Conservation (phyloP, 495 filamentous ascomycete species). For the Letharia columbiana region DNA sequence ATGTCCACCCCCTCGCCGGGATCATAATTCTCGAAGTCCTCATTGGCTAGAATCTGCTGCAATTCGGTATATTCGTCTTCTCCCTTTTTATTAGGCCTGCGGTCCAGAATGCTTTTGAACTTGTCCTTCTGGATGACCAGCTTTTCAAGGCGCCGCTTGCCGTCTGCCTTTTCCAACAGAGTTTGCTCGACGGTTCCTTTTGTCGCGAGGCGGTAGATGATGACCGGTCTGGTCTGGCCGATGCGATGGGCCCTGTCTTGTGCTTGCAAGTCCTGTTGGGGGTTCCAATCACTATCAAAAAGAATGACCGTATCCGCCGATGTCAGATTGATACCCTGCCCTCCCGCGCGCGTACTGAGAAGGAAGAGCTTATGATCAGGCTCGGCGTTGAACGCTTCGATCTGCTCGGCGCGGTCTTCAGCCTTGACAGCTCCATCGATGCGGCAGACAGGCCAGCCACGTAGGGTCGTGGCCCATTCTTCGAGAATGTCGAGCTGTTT, state of each 20-base stretch:
- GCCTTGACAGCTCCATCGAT: constrained; percentile 88
- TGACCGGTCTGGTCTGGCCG: constrained; percentile 81
- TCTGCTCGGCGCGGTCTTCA: constrained; percentile 70
- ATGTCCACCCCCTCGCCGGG: constrained; percentile 49
- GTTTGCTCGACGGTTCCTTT: constrained; percentile 88
- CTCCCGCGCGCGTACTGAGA: constrained; percentile 82
- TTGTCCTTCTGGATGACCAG: constrained; percentile 91
- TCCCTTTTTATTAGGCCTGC: constrained; percentile 24
- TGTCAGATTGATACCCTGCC: constrained; percentile 84
- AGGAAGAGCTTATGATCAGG: constrained; percentile 69
- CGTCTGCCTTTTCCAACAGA: constrained; percentile 79
- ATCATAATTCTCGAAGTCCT: constrained; percentile 52
- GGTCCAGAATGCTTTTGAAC: constrained; percentile 46
- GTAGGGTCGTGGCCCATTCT: constrained; percentile 67
- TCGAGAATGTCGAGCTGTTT: constrained; percentile 86
- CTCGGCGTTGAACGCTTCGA: constrained; percentile 74
- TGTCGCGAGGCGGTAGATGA: constrained; percentile 92
- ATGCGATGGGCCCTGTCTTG: constrained; percentile 94
- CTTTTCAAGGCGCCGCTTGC: constrained; percentile 88
- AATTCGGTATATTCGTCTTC: constrained; percentile 39
- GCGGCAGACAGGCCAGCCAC: constrained; percentile 71
- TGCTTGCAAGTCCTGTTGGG: constrained; percentile 92
- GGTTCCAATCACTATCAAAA: constrained; percentile 90
- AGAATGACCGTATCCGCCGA: constrained; percentile 68
- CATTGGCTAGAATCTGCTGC: constrained; percentile 37